Evolutionary conservation across 2,329 filamentous ascomycete species (phyloP).

Genomic region (Fusarium continuum): DNA sequence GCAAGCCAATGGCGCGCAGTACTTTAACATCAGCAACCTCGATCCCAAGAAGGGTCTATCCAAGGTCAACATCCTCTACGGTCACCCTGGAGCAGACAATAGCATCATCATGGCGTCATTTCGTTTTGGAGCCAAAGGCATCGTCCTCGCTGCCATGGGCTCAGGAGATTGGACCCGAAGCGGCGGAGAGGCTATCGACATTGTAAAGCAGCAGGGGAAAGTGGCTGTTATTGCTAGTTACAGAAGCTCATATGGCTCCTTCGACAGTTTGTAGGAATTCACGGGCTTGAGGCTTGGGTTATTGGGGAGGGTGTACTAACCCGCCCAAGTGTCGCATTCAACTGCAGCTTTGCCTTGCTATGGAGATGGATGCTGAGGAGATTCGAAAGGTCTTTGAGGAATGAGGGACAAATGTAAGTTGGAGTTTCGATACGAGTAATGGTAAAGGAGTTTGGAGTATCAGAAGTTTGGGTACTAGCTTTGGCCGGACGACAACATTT

Average conservation of each 20-base stretch:
- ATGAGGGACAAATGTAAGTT: too few relatives aligned
- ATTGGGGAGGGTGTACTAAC: constrained; percentile 58
- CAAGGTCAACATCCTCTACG: constrained; percentile 62
- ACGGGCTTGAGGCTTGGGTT: constrained; percentile 35
- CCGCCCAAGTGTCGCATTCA: constrained; percentile 63
- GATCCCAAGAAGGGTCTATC: constrained; percentile 50
- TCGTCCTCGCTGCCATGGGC: constrained; percentile 64
- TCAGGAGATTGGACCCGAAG: constrained; percentile 56
- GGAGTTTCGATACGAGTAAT: too few relatives aligned
- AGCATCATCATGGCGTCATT: constrained; percentile 58
- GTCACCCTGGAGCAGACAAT: constrained; percentile 60
- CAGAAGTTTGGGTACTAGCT: too few relatives aligned
- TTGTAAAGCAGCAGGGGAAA: constrained; percentile 52
- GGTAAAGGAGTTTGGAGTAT: too few relatives aligned
- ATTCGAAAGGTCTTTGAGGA: neutral
- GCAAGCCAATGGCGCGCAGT: constrained; percentile 53
- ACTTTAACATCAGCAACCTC: too few relatives aligned
- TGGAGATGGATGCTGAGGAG: neutral
- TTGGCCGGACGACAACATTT: too few relatives aligned
- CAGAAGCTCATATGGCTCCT: constrained; percentile 58
- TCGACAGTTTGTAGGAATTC: constrained; percentile 43
- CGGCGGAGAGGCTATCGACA: constrained; percentile 50
- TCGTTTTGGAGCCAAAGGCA: constrained; percentile 57
- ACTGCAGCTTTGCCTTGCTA: constrained; percentile 51
- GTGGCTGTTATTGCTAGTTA: constrained; percentile 58